A percentile compares a stretch with the other conserved stretches of the same genome.
Conservation (phyloP, 2,329 filamentous ascomycete genomes). For the Sporothrix globosa region DNA sequence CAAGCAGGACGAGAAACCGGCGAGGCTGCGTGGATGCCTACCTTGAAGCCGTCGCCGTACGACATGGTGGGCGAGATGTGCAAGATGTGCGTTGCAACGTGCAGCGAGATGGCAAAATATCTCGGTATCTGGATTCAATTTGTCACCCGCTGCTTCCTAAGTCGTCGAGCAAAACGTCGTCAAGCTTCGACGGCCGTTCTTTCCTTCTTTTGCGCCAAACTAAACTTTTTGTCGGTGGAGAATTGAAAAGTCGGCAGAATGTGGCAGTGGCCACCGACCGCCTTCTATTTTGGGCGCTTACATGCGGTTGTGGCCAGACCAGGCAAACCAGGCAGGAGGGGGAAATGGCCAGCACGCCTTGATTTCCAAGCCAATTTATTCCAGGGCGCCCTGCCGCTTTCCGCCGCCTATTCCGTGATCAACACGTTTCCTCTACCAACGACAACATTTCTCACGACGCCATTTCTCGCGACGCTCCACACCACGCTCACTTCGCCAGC, state of each 20-base stretch:
- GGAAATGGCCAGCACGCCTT: not conserved
- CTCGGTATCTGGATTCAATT: not conserved
- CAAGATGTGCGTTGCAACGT: too few relatives aligned
- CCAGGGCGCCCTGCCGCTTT: not conserved
- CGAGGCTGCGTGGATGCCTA: not conserved
- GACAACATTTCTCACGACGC: slow-evolving; percentile 1
- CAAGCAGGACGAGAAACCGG: not conserved
- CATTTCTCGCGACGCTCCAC: not conserved
- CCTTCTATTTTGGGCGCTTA: slow-evolving; percentile 34
- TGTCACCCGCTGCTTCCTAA: not conserved
- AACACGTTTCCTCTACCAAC: slow-evolving; percentile 20
- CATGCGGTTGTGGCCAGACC: not conserved
- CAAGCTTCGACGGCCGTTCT: not conserved
- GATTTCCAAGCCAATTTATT: slow-evolving; percentile 18
- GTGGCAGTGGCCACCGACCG: slow-evolving; percentile 34
- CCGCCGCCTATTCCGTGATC: slow-evolving; percentile 14
- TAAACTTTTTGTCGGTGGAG: slow-evolving; percentile 33
- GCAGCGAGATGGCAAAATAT: not conserved
- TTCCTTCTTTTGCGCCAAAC: slow-evolving; percentile 23
- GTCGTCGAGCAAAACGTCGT: slow-evolving; percentile 10
- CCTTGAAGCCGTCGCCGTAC: slow-evolving; percentile 38
- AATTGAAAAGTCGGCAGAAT: slow-evolving; percentile 38
- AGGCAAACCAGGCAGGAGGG: slow-evolving; percentile 2
- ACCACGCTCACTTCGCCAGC: not conserved
- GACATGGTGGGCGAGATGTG: slow-evolving; percentile 32